Evolutionary conservation across 2,329 filamentous ascomycete genomes (phyloP), one percentile per base, ranked within the genome.

Genomic region (Colletotrichum tofieldiae): DNA sequence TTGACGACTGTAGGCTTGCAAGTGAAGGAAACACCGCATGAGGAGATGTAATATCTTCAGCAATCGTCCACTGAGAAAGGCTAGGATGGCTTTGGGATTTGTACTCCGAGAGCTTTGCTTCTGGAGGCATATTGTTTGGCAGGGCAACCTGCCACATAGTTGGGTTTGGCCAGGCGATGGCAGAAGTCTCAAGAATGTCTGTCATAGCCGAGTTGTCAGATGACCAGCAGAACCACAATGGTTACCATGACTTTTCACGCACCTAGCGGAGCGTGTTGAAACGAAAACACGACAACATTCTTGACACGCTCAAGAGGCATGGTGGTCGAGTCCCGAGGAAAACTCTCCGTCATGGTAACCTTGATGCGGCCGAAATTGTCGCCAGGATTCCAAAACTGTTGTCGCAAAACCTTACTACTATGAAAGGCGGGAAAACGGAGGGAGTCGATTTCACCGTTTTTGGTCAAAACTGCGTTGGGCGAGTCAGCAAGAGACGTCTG

Each of bases 191-290:
- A 39, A 97, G 87, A 32, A 95, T 85, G 52, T 93, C 94, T 81
- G 76, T 60, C 76, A 26, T 74, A 29, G 9, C 35, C 41, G 39
- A 72, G 5, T 60, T 69, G 61, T 58, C 35, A 39, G 45, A 29
- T 54, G 18, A 20, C 9, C 18, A 35, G 37, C 18, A 37, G 41
- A 16, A 32, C 20, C 41, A 26, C 23, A 56, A 26, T 3, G 5
- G 3, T 2, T 43, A 55, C 62, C 23, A 73, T 47, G 9, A 63
- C 32, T 49, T 23, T 0, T 20, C 37, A 82, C 86, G 75, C 84
- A 96, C 94, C 88, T 66, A 93, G 82, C 1, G 94, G 94, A 43
- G 93, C 94, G 84, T 96, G 93, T 78, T 96, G 93, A 77, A 97
- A 97, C 1, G 94, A 92, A 81, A 97, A 96, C 18, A 89, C 89